Percentiles rank a stretch among this genome's conserved stretches.
Evolutionary conservation across 257 asterid genomes (phyloP).

Genomic region (Lithospermum erythrorhizon): DNA sequence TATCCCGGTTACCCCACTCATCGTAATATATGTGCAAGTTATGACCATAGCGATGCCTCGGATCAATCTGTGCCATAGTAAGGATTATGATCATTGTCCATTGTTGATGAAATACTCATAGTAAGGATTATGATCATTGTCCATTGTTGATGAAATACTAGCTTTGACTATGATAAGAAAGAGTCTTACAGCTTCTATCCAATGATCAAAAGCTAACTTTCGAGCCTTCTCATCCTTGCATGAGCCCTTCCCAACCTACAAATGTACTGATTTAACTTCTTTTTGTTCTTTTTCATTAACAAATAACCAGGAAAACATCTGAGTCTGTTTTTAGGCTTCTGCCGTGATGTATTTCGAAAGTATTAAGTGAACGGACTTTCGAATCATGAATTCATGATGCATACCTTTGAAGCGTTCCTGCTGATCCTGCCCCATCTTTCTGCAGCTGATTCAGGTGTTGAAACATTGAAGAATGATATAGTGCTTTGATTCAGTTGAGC

Average conservation of each 20-base stretch:
- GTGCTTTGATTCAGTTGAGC: conserved; percentile 18
- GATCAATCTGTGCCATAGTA: conserved; percentile 20
- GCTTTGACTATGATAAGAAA: neutral
- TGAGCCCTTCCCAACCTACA: conserved; percentile 24
- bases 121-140: neutral
- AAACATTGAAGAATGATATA: conserved; percentile 17
- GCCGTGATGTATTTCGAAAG: neutral
- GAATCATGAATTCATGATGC: neutral
- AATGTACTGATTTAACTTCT: neutral
- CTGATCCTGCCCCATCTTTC: conserved; percentile 22
- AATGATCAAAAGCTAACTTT: conserved; percentile 6
- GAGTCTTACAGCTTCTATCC: conserved; percentile 27
- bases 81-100: neutral
- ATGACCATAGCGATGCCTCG: conserved; percentile 23
- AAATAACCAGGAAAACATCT: neutral
- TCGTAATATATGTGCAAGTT: conserved; percentile 19
- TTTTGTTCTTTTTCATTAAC: neutral
- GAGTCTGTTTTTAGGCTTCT: neutral
- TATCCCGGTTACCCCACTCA: conserved; percentile 16
- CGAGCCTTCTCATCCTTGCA: conserved; percentile 20
- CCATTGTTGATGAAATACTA: neutral
- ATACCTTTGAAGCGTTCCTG: conserved; percentile 22
- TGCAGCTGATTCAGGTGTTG: conserved; percentile 21
- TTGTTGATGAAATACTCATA: neutral
- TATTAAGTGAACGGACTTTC: neutral